These are phyloP conservation scores for Lentinula detonsa DNA, from an alignment of 768 basidiomycete species.

Conservation along the genomic window DNA sequence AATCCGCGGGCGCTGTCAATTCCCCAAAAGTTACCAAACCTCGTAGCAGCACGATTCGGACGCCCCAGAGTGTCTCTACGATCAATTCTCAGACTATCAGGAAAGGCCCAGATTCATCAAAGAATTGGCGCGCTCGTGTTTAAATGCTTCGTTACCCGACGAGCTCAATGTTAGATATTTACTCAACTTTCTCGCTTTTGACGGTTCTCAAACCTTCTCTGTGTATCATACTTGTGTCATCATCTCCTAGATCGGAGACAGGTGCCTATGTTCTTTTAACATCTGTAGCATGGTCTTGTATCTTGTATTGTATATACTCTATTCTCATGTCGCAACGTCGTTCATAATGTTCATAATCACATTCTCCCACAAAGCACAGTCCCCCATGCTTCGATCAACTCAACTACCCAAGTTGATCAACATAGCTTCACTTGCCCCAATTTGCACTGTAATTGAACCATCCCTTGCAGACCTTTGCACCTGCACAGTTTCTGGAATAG, in stretches of 20 bases:
- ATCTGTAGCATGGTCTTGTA: too few species aligned
- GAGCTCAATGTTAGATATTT: too few species aligned
- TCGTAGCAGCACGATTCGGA: neutral
- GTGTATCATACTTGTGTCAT: too few species aligned
- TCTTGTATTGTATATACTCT: too few species aligned
- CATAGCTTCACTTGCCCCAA: slow-evolving; percentile 1
- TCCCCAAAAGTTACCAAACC: neutral
- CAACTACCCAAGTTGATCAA: neutral
- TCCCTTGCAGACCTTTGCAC: neutral
- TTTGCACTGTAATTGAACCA: neutral
- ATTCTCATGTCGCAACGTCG: too few species aligned
- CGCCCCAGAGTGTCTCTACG: neutral
- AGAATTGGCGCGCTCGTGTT: slow-evolving; percentile 1
- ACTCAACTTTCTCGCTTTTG: too few species aligned
- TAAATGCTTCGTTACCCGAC: neutral
- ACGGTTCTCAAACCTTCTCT: too few species aligned
- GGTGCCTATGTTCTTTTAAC: too few species aligned
- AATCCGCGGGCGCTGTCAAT: neutral
- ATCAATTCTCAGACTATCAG: neutral
- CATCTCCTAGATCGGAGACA: too few species aligned
- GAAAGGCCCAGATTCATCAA: neutral
- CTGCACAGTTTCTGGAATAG: neutral
- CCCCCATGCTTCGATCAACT: too few species aligned
- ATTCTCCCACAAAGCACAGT: too few species aligned
- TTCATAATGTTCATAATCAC: too few species aligned